Base-by-base conservation (phyloP, 176 grass and related monocot genomes). In the bread wheat (Triticum aestivum) region DNA sequence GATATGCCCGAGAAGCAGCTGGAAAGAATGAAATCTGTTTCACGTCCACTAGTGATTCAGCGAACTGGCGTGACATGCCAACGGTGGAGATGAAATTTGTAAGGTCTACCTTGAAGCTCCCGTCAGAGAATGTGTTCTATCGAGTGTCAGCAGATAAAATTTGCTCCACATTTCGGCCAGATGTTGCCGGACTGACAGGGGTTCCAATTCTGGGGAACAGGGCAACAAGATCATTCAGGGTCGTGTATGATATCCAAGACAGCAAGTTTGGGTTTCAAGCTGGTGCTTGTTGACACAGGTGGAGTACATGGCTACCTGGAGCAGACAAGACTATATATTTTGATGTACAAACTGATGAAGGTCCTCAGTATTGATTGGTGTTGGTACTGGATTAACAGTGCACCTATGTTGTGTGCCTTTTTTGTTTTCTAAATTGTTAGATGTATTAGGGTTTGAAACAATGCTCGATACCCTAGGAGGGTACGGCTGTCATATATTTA, bases 131-230 rank as follows among this genome's bases (percentile, higher is more conserved):
- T 12, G 26, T 64, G 26, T 80, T 86, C 61, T 80, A 64, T 34
- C 27, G 26, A 26, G 17, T 63, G 33, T 39, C 47, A 4, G 27
- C 34, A 8, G 27, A 61, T 63, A 29, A 35, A 37, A 73, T 81
- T 64, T 87, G 85, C 77, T 49, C 70, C 54, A 66, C 42, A 15
- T 82, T 82, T 87, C 68, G n/a, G 37, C 75, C 75, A 32, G 66
- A 86, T 79, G 51, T 24, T 79, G 76, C 26, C 29, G 23, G 54
- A 23, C 59, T 54, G 62, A 8, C 6, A 27, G 78, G 59, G 69
- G 30, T 66, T 74, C 69, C 52, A 32, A 29, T 82, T 67, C 35
- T 87, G 17, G 78, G 86, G 13, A 82, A 87, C 15, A 56, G 23
- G 41, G 61, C 70, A 59, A 3, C 67, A 24, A 76, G 79, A 56